Percentiles rank a stretch among this genome's conserved stretches.
Conservation (phyloP, 306 rosid genomes). For the Boehmeria nivea region DNA sequence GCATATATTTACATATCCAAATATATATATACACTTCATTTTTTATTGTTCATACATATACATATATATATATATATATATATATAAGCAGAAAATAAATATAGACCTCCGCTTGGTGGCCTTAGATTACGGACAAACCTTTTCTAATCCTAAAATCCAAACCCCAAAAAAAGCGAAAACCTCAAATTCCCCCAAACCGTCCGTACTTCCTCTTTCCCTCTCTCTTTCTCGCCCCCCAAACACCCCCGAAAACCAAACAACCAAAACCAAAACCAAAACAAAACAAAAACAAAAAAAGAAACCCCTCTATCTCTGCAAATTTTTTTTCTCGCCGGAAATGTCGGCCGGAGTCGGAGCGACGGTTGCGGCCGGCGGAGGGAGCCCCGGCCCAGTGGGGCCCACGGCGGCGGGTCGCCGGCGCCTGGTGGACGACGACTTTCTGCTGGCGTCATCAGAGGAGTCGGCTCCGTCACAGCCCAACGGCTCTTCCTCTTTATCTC, state of each 20-base stretch:
- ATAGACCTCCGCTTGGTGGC: constrained; percentile 12
- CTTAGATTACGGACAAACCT: constrained; percentile 23
- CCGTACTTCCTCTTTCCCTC: neutral
- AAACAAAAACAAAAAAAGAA: neutral
- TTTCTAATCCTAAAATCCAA: neutral
- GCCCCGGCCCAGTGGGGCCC: constrained; percentile 48
- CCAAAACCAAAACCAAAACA: neutral
- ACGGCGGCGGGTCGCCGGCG: constrained; percentile 54
- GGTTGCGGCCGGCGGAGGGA: constrained; percentile 33
- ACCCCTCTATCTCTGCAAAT: neutral
- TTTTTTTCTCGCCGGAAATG: constrained; percentile 21
- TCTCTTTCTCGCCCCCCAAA: neutral
- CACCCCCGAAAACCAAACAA: neutral
- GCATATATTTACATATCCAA: too few species aligned
- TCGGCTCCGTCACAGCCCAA: constrained; percentile 34
- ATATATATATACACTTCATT: too few species aligned
- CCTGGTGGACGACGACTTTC: constrained; percentile 40
- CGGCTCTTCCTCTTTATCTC: constrained; percentile 3
- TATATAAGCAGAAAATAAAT: constrained; percentile 3
- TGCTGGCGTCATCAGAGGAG: constrained; percentile 26
- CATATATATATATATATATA: too few species aligned
- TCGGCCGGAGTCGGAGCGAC: constrained; percentile 41
- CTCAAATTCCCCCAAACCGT: constrained; percentile 15
- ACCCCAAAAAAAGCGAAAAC: constrained; percentile 13
- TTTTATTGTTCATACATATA: too few species aligned